Conservation (phyloP, 768 basidiomycete genomes). For the Tulasnella sp. region DNA sequence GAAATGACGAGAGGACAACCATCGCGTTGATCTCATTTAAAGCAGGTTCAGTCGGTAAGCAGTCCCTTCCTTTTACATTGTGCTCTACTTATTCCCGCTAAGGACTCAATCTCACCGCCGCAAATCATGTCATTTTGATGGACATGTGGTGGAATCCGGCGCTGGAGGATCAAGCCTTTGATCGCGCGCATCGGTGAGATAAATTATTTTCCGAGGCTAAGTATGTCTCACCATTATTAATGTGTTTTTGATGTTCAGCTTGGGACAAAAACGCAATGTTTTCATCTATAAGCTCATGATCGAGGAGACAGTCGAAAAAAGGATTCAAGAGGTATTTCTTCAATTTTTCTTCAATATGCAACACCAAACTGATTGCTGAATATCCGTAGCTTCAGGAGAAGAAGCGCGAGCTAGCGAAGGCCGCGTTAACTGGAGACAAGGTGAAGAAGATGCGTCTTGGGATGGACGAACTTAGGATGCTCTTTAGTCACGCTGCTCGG, state of each 20-base stretch:
- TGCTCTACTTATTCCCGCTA: conserved; percentile 15
- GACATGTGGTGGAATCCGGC: conserved; percentile 96
- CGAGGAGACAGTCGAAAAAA: conserved; percentile 73
- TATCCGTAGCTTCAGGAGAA: conserved; percentile 63
- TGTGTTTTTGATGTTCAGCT: too few species aligned
- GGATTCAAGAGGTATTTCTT: conserved; percentile 52
- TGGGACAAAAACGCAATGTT: conserved; percentile 77
- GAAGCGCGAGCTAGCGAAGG: conserved; percentile 72
- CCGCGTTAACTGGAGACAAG: conserved; percentile 80
- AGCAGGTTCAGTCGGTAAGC: conserved; percentile 76
- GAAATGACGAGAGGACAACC: conserved; percentile 38
- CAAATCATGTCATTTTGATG: conserved; percentile 86
- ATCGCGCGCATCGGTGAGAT: conserved; percentile 59
- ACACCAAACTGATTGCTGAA: neutral
- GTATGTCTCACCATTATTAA: too few species aligned
- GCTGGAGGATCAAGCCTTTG: conserved; percentile 88
- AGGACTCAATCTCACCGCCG: conserved; percentile 84
- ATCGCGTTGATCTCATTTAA: conserved; percentile 95
- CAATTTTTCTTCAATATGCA: neutral
- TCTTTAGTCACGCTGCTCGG: conserved; percentile 44
- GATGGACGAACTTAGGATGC: conserved; percentile 70
- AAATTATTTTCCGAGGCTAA: neutral
- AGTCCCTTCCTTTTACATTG: neutral
- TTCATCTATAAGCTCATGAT: conserved; percentile 85
- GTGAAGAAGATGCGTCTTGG: conserved; percentile 64